Evolutionary conservation across 2,329 filamentous ascomycete genomes (phyloP).

Genomic region (Fusarium torulosum): DNA sequence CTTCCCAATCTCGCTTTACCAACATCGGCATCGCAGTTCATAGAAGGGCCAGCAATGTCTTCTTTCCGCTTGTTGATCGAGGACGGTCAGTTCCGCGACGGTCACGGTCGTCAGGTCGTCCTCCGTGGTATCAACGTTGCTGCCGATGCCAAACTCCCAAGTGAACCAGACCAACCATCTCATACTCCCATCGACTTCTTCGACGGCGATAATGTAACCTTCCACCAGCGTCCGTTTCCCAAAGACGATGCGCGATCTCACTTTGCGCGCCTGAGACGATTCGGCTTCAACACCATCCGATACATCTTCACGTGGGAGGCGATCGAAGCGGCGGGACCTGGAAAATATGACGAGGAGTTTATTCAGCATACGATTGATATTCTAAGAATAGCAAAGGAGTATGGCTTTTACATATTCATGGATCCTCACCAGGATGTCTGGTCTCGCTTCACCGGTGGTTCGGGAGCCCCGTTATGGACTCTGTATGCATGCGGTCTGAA

Average conservation of each 20-base stretch:
- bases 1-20: slow-evolving; percentile 13
- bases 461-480: slow-evolving; percentile 97
- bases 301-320: slow-evolving; percentile 99
- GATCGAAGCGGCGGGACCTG: slow-evolving; percentile 92
- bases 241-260: slow-evolving; percentile 86
- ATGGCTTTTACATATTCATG: slow-evolving; percentile 98
- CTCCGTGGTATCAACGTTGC: slow-evolving; percentile 95
- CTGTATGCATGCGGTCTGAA: slow-evolving; percentile 94
- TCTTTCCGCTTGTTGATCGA: slow-evolving; percentile 85
- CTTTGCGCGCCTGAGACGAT: slow-evolving; percentile 86
- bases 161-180: slow-evolving; percentile 82
- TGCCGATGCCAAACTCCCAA: slow-evolving; percentile 90
- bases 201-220: slow-evolving; percentile 90
- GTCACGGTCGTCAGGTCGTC: slow-evolving; percentile 84
- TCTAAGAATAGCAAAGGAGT: slow-evolving; percentile 84
- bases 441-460: slow-evolving; percentile 94
- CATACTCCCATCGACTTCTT: slow-evolving; percentile 85
- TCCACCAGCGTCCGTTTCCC: slow-evolving; percentile 86
- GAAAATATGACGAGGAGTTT: slow-evolving; percentile 93
- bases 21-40: slow-evolving; percentile 15
- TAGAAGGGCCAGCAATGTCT: slow-evolving; percentile 67
- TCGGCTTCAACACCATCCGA: slow-evolving; percentile 95
- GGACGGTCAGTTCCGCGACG: slow-evolving; percentile 85
- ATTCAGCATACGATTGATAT: slow-evolving; percentile 91
- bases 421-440: slow-evolving; percentile 99